Base-by-base conservation (phyloP, 2,329 filamentous ascomycete genomes). In the Penicillium paneum region DNA sequence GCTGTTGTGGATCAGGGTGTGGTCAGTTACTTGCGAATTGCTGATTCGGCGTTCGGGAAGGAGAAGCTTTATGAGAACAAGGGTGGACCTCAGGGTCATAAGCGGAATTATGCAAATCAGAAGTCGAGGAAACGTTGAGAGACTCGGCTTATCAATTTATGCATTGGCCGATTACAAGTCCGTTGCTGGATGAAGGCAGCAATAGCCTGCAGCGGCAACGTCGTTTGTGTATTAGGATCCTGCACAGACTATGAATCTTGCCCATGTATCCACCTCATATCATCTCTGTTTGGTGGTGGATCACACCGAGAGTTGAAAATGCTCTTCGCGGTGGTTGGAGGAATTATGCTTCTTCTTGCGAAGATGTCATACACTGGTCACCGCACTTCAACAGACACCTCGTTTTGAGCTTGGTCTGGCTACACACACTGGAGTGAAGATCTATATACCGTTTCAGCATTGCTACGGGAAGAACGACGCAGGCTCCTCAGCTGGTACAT, bases 1-100 rank as follows among this genome's bases (percentile, higher is more conserved):
- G 94, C 92, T 0, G 83, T 97, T 2, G 91, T 97, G 32, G 94
- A 97, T 70, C 83, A 91, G 59, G 94, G 94, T 0, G 81, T 97
- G 21, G 88, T 92, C 42, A 97, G 93, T 71, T 97, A 93, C 69
- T 79, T 97, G 66, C 79, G 89, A 24, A 81, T 97, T 55, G 85
- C 83, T 1, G 91, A 97, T 76, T 86, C 85, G 11, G 87, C 86
- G 0, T 97, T 97, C 73, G 87, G 81, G 0, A 82, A 84, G 58
- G 91, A 96, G 72, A 84, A 76, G 70, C 67, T 96, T 35, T 91
- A 85, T 65, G 83, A 86, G 66, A 61, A 67, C 26, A 66, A 65
- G 44, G 63, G 63, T 42, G 52, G 56, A 17, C 57, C 63, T 11
- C 59, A 58, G n/a, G 68, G 70, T 0, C 60, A 61, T 8, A 75